Evolutionary conservation across 1,284 basidiomycete genomes (phyloP), one percentile per base, ranked within the genome.

Genomic region (Naganishia cerealis): DNA sequence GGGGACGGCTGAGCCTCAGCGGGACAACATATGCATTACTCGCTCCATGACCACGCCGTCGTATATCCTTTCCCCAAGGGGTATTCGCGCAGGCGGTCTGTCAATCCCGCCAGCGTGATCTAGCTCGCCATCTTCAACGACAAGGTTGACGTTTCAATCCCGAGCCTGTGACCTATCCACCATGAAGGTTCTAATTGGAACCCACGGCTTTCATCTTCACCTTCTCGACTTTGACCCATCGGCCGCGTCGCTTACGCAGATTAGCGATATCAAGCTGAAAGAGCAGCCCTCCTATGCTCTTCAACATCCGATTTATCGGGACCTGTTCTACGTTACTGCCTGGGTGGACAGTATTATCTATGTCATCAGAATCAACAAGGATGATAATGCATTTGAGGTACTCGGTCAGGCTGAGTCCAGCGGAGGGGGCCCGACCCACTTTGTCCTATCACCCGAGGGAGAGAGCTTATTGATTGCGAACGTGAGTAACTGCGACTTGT

Each of bases 271-370:
- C 48, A 40, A 67, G 48, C 50, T 67, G 16, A 52, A 33, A 12
- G 56, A 67, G 40, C 66, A 67, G 42, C 66, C 66, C 9, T 52
- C 43, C 10, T 67, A 39, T 21, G 46, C 57, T 0, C 42, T 67
- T 10, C 56, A 50, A 12, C 66, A 67, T 36, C 66, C 56, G 2
- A 36, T 36, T 16, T 21, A 42, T 16, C 1, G 26, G 9, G 56
- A 59, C n/a, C 48, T 67, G n/a, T 53, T 58, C 36, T 67, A 67
- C 26, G 66, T 67, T 24, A 58, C 56, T 26, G 66, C 66, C 12
- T 67, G 66, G 66, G 50, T 67, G 21, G 56, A 57, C 26, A 58
- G 57, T 39, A 54, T 58, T 46, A 67, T 67, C 38, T 67, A 53
- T 40, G 55, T 54, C 8, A 42, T 67, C 48, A 36, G 24, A 4